Base-by-base conservation (phyloP, 768 basidiomycete genomes). In the Omphalotus guepiniiformis region DNA sequence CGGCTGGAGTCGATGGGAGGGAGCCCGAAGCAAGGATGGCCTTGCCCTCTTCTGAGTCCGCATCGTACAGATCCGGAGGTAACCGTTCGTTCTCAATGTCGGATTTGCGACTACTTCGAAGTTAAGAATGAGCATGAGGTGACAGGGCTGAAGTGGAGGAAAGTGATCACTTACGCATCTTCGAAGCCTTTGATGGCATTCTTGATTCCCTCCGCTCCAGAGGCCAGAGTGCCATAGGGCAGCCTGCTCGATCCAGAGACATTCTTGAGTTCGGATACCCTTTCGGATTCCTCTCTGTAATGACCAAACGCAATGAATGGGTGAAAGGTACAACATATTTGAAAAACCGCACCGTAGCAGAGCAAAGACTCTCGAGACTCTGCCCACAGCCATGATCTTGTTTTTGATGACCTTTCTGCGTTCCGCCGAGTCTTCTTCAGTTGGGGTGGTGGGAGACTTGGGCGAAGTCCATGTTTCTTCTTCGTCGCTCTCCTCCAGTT, bases 61-160 rank as follows among this genome's bases (percentile, higher is more conserved):
- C 85, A 59, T 97, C 94, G 62, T 92, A 87, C 15, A 99, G 75
- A 13, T 97, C 93, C 2, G 95, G 95, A 2, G 95, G 96, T n/a
- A 98, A 73, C 27, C 93, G 86, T 67, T 99, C 96, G 68, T 98
- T 98, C 69, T 98, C 95, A 55, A 98, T 97, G 73, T 98, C 96
- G 36, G 89, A 92, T 71, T 93, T 94, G 51, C 93, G 92, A 34
- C 93, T 94, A 55, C 32, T 48, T 16, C 3, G 19, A 48, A 1
- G 11, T 42, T 21, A 27, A 47, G 38, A 23, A 22, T 40, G 42
- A 46, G n/a, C 35, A 28, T 26, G 44, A 9, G 19, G 26, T n/a
- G 35, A 21, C 12, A 25, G 29, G n/a, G 36, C 19, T 23, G 18
- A 11, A 38, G 37, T 34, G 29, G 25, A 41, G 23, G 35, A 39